Base-by-base conservation (phyloP, 495 filamentous ascomycete species). In the Tuber calosporum region DNA sequence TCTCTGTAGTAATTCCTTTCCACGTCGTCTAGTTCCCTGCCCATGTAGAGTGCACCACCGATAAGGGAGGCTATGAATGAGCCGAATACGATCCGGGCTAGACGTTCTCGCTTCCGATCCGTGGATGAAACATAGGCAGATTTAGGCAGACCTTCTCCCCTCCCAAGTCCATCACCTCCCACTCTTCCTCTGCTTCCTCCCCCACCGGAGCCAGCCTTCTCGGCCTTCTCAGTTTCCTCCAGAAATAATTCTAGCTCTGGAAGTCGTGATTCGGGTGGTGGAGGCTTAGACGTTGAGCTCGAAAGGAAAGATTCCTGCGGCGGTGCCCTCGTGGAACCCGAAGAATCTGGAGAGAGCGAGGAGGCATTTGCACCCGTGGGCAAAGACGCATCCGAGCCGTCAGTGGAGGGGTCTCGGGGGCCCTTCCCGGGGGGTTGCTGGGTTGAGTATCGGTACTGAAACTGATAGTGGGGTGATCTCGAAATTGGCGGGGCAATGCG, bases 81-180 rank as follows among this genome's bases (percentile, higher is more conserved):
- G 17, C 84, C 84, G 76, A 91, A 94, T 82, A 89, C 84, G 75
- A 87, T 86, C 78, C 91, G 91, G 72, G 89, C 89, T 76, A 93
- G 83, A 74, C 86, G 87, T 72, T 89, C 88, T 69, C 93, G 88
- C 75, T 90, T 87, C 73, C 92, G 90, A 79, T 98, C 95, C 17
- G 90, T 85, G 22, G 95, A 97, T 26, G 95, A 97, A 77, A 95
- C 87, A 84, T 97, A 97, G 69, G 91, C 91, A 6, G 90, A 90
- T 76, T 90, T 93, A 15, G 79, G 79, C 6, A 80, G 73, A 36
- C 71, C 67, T 0, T 75, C 76, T 39, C 62, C 71, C 37, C 77
- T 72, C 38, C 53, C 72, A 19, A 34, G 53, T 19, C 38, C 75
- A 19, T 41, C 73, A 13, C 73, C 73, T 11, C 40, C 69, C 11